Evolutionary conservation across 495 filamentous ascomycete species (phyloP).

Genomic region (Lentithecium fluviatile): DNA sequence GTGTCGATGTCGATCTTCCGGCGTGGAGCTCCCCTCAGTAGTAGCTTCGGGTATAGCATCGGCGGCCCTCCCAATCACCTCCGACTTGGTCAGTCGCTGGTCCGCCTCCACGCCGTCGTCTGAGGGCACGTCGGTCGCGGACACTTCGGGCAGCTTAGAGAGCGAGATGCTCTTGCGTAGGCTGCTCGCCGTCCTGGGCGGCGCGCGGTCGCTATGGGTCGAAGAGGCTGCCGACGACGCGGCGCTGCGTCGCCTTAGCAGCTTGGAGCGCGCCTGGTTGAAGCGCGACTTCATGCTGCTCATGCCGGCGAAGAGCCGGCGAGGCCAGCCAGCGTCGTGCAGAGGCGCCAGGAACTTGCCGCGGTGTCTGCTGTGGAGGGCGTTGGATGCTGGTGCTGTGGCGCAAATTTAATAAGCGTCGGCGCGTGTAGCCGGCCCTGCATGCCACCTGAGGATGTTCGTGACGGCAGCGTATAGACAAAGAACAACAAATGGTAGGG

Average conservation of each 20-base stretch:
- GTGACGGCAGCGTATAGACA: too few species aligned
- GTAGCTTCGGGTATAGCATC: background rate
- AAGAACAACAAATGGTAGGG: too few species aligned
- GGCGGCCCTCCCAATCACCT: background rate
- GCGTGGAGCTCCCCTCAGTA: conserved; percentile 22
- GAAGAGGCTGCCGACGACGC: conserved; percentile 22
- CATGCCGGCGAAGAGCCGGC: conserved; percentile 21
- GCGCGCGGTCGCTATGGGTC: conserved; percentile 10
- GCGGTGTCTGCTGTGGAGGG: background rate
- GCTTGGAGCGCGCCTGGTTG: conserved; percentile 30
- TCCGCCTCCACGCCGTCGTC: conserved; percentile 3
- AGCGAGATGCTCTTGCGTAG: conserved; percentile 20
- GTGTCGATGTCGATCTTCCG: conserved; percentile 9
- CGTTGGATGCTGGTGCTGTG: conserved; percentile 1
- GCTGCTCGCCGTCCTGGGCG: background rate
- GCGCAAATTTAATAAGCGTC: background rate
- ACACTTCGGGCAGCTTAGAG: conserved; percentile 28
- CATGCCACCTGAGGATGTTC: too few species aligned
- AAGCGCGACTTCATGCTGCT: conserved; percentile 29
- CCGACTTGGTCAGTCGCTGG: conserved; percentile 15
- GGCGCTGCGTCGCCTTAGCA: conserved; percentile 24
- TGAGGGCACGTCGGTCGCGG: background rate
- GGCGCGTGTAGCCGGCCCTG: too few species aligned
- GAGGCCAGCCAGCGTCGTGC: conserved; percentile 5
- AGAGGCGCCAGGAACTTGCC: background rate